phyloP scores from a whole-genome alignment of 441 rosid genomes.

The Flueggea neowawraea region DNA sequence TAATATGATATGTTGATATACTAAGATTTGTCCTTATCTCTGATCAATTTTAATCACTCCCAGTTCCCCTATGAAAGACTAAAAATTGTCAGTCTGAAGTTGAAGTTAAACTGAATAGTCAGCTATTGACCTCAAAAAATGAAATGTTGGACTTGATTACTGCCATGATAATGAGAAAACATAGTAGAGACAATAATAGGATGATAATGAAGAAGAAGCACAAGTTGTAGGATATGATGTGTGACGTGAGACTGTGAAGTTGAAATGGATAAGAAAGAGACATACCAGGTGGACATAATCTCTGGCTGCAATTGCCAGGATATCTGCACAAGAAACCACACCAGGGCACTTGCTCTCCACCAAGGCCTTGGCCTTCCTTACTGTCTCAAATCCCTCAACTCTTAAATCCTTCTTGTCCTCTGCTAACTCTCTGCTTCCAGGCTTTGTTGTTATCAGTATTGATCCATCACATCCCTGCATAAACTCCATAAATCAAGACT shows the following conservation, averaged over 20 bases:
- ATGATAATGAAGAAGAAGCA: too few species aligned
- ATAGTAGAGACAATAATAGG: too few species aligned
- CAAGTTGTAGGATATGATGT: too few species aligned
- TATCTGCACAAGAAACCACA: conserved; percentile 84
- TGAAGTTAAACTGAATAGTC: too few species aligned
- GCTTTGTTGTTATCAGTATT: conserved; percentile 49
- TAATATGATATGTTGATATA: too few species aligned
- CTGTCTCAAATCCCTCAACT: conserved; percentile 51
- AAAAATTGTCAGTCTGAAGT: too few species aligned
- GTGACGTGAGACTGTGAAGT: not conserved
- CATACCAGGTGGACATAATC: conserved; percentile 59
- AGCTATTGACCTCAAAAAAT: too few species aligned
- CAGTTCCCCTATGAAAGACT: too few species aligned
- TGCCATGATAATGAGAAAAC: too few species aligned
- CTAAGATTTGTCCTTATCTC: too few species aligned
- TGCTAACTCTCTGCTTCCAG: conserved; percentile 47
- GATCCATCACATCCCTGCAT: conserved; percentile 81
- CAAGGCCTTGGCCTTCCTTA: conserved; percentile 62
- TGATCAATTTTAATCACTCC: too few species aligned
- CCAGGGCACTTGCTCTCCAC: conserved; percentile 72
- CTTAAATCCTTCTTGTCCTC: conserved; percentile 40
- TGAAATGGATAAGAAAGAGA: not conserved
- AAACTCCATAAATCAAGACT: conserved; percentile 10
- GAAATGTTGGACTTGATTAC: too few species aligned
- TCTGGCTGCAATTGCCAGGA: conserved; percentile 74